Evolutionary conservation across 345 rosid species (phyloP), one percentile per base, ranked within the genome.

Genomic region (Nasturtium officinale): DNA sequence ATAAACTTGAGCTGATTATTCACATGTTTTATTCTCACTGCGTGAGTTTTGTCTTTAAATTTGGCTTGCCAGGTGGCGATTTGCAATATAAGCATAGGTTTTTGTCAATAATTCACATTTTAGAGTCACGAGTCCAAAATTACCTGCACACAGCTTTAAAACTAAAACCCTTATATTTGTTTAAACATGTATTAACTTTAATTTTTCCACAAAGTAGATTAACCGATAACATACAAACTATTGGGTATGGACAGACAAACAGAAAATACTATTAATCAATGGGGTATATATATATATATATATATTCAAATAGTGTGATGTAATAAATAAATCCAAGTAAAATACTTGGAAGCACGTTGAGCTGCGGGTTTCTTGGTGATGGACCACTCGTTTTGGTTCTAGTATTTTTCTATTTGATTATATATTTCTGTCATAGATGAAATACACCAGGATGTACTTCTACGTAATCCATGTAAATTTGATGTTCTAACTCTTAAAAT

Each of bases 311-410:
- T 48, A 52, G 69, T 33, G 20, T 6, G n/a, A 28, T 48, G 53
- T 26, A 57, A 74, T 28, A n/a, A 43, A 11, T 5, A 46, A 7
- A 25, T 55, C 13, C 33, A 70, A 55, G 60, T 62, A 61, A 16
- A 25, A 55, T 61, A 70, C 76, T 69, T 76, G 79, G 55, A 47
- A 63, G 75, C 79, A 76, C 79, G 75, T 70, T 70, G 71, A 63
- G 71, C 18, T 70, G 76, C 71, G 71, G 71, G 46, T 63, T 76
- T 70, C 60, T 54, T 69, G 79, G 75, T 55, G 75, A 47, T 75
- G 69, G 69, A 75, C 79, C 74, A 75, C 79, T 75, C 57, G 63
- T 60, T 67, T 67, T 74, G 46, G 38, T 40, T 67, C n/a, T 45
- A 3, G 10, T 4, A 33, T 25, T 35, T 35, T 17, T 30, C 6